Base-by-base conservation (phyloP, 441 rosid species). In the Dalechampia spathulata region DNA sequence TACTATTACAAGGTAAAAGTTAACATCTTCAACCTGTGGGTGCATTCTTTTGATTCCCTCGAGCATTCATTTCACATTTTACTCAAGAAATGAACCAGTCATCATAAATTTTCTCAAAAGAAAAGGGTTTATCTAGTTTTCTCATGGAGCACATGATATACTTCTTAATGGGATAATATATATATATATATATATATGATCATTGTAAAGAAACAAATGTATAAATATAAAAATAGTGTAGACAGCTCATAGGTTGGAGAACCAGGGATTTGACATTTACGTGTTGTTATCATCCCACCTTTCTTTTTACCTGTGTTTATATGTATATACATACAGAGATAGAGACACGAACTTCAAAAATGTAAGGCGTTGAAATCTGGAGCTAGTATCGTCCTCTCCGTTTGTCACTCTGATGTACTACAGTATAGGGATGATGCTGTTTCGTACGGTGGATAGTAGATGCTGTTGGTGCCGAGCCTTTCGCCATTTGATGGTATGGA, bases 321-420 rank as follows among this genome's bases (percentile, higher is more conserved):
- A 59, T 64, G 58, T 15, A 60, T 58, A 65, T 59, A 37, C 34
- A 34, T n/a, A 53, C 25, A 32, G 62, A 73, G 57, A 26, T n/a
- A n/a, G n/a, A 34, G 62, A 73, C 92, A 72, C 93, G 79, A 77
- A 66, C 80, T 76, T 77, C 87, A 58, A 73, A 69, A 71, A 73
- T 72, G 61, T 65, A 41, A 68, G 70, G 79, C 81, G 78, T 86
- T 77, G 87, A 83, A 83, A 83, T 75, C 70, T 79, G 90, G 62
- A 85, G 84, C 94, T 69, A 64, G 87, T 72, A 70, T 83, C 86
- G 94, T 81, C 90, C 76, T 77, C 85, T 86, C 90, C 85, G 71
- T 81, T 81, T 83, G 94, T 83, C 90, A 79, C 82, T 75, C 83
- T 77, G 75, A 70, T 70, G 77, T 72, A 76, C 78, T 20, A 49